phyloP scores from a whole-genome alignment of 1,139 yeast species.

The Taphrina confusa region DNA sequence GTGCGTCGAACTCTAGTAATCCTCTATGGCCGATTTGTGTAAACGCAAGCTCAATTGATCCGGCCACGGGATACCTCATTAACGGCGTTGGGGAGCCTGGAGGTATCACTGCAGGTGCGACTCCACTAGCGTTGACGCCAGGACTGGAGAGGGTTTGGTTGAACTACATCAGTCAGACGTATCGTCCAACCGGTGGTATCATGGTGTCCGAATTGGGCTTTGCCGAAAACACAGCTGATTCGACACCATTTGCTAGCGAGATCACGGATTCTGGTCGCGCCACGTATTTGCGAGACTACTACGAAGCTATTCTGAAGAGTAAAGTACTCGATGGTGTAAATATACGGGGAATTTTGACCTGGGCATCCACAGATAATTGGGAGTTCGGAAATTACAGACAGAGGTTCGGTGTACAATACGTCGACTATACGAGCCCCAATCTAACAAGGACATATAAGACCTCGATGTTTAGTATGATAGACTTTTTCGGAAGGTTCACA shows the following conservation, averaged over 20 bases:
- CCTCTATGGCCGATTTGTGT: neutral
- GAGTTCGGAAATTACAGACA: slow-evolving; percentile 47
- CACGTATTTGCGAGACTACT: slow-evolving; percentile 46
- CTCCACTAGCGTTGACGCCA: slow-evolving; percentile 28
- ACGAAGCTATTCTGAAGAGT: slow-evolving; percentile 45
- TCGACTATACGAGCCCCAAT: slow-evolving; percentile 47
- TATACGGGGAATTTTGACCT: slow-evolving; percentile 48
- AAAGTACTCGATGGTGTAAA: slow-evolving; percentile 44
- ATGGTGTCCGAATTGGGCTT: slow-evolving; percentile 49
- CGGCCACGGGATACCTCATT: neutral
- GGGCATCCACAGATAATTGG: slow-evolving; percentile 49
- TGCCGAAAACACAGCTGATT: slow-evolving; percentile 47
- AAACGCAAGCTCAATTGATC: neutral
- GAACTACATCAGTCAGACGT: slow-evolving; percentile 12
- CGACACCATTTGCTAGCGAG: slow-evolving; percentile 45
- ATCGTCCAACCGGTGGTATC: slow-evolving; percentile 40
- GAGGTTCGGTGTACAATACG: slow-evolving; percentile 49
- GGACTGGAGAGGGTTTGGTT: slow-evolving; percentile 27
- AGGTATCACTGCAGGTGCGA: slow-evolving; percentile 44
- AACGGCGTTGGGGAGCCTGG: slow-evolving; percentile 34
- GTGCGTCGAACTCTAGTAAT: neutral
- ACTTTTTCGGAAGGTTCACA: neutral
- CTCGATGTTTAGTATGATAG: neutral
- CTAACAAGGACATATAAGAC: slow-evolving; percentile 38
- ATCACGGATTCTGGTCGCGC: slow-evolving; percentile 47